Base-by-base conservation (phyloP, 352 stramenopile species). In the Globisporangium lucens region DNA sequence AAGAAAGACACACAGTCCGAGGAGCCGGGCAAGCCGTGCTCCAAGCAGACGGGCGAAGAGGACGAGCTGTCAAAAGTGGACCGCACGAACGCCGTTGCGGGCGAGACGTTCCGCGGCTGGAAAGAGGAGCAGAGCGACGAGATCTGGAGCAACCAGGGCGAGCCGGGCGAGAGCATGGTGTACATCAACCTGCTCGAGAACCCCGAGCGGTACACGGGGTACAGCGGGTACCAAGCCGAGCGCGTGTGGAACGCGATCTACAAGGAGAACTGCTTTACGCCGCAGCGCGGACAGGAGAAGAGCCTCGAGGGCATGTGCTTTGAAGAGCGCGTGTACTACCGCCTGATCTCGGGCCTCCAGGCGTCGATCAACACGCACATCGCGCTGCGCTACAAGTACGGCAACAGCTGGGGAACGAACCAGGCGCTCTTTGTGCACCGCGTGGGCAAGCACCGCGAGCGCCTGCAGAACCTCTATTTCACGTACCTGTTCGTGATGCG, bases 381-480 rank as follows among this genome's bases (percentile, higher is more conserved):
- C 49, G 83, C 90, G 27, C 70, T 94, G 30, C 87, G 92, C 35
- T 97, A 95, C 73, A 92, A 89, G 67, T 83, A 87, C 66, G 83
- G 80, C 38, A 67, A 82, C 58, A 74, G 61, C 33, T 97, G 89
- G 85, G 86, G 77, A 12, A 72, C 79, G 8, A 96, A 97, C 70
- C 77, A 81, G 12, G 70, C 79, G 51, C 74, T 97, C 56, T 97
- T 93, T 61, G 85, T 98, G 27, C 47, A 92, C 53, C 93, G 94
- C 61, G 97, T 98, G 63, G 80, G 89, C 29, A 88, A 96, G 64
- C 87, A 98, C 78, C 90, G 89, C 33, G 96, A 99, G 52, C 84
- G 98, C 22, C 80, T 99, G 53, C 87, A 98, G 51, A 99, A 99
- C 75, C 79, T 99, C 36, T 98, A 99, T 72, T 99, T 99, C 74